A percentile compares a stretch with the other conserved stretches of the same genome.
Evolutionary conservation across 352 stramenopile species (phyloP).

Genomic region (Peronospora farinosa): DNA sequence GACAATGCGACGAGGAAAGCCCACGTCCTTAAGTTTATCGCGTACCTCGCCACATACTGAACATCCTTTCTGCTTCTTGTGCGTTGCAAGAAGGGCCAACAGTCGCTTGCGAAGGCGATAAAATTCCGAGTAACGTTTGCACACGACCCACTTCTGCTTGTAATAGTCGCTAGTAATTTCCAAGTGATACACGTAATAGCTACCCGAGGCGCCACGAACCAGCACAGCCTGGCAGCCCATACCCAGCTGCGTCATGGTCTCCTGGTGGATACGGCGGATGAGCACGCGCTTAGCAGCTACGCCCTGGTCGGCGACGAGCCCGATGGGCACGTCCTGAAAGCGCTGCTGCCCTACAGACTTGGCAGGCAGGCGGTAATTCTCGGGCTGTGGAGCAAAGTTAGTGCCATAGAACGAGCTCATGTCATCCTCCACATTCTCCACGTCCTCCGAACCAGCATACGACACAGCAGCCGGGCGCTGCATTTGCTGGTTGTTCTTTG

Average conservation of each 20-base stretch:
- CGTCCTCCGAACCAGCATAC: conserved; percentile 34
- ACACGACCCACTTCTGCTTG: conserved; percentile 86
- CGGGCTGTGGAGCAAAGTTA: conserved; percentile 21
- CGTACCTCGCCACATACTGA: conserved; percentile 46
- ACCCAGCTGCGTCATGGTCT: conserved; percentile 69
- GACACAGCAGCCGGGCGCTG: conserved; percentile 36
- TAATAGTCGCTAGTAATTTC: conserved; percentile 86
- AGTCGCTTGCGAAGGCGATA: conserved; percentile 74
- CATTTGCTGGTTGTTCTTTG: conserved; percentile 14
- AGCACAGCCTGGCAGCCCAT: conserved; percentile 69
- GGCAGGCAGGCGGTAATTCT: conserved; percentile 21
- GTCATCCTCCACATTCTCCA: conserved; percentile 32
- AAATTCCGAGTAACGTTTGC: conserved; percentile 85
- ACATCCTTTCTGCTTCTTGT: conserved; percentile 54
- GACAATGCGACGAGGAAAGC: conserved; percentile 62
- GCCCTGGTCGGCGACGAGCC: conserved; percentile 46
- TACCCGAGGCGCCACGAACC: conserved; percentile 65
- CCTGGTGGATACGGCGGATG: conserved; percentile 66
- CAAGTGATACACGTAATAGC: conserved; percentile 81
- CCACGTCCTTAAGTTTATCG: conserved; percentile 58
- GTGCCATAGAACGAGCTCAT: conserved; percentile 39
- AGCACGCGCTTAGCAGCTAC: conserved; percentile 60
- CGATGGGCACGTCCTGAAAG: conserved; percentile 54
- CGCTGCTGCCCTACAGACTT: conserved; percentile 22
- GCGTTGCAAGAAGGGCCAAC: conserved; percentile 45